Percentiles rank a stretch among this genome's conserved stretches.
Conservation (phyloP, 2,329 filamentous ascomycete genomes). For the Diaporthe sp. region DNA sequence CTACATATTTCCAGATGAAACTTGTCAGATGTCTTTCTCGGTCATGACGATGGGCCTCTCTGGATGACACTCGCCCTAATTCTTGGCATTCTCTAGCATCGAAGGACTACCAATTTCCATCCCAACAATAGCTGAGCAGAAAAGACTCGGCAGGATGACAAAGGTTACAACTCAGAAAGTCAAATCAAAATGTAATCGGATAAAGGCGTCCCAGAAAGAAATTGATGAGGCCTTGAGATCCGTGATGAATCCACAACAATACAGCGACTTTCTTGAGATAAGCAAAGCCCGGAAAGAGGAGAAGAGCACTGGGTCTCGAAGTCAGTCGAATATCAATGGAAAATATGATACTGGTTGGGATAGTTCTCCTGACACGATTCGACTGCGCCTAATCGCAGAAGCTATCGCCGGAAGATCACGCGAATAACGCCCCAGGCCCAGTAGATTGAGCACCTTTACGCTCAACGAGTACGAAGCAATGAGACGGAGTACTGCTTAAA, state of each 20-base stretch:
- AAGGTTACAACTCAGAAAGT: neutral
- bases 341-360: neutral
- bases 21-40: neutral
- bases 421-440: neutral
- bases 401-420: neutral
- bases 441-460: neutral
- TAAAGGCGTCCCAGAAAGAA: neutral
- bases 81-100: too few relatives aligned
- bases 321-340: neutral
- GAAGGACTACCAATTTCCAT: neutral
- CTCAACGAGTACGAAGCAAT: neutral
- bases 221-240: neutral
- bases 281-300: neutral
- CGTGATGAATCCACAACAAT: neutral
- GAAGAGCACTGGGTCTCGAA: neutral
- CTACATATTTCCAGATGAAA: neutral
- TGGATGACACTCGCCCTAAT: neutral
- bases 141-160: neutral
- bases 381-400: neutral
- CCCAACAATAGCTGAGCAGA: neutral
- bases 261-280: neutral
- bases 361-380: neutral
- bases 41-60: too few relatives aligned
- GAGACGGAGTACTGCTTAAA: neutral
- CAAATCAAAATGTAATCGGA: neutral